Base-by-base conservation (phyloP, 1,284 basidiomycete species). In the Trametes sp. region DNA sequence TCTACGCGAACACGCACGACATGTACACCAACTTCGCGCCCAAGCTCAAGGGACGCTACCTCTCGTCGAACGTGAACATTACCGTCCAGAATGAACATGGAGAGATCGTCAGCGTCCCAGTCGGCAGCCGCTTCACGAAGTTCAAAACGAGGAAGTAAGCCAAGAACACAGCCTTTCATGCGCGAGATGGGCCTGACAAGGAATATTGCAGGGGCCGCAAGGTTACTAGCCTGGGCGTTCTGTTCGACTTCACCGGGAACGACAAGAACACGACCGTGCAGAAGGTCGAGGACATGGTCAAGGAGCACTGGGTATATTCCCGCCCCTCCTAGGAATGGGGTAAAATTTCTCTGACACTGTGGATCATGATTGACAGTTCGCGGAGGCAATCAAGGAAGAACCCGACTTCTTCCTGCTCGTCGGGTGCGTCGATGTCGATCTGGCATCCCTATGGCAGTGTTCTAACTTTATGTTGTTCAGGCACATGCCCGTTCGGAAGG, bases 31-130 rank as follows among this genome's bases (percentile, higher is more conserved):
- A 93, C 74, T 93, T 93, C 72, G 89, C 82, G 5, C 92, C 92
- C 2, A 78, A 84, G 57, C 82, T 90, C 76, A 81, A 84, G 1
- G 92, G 92, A 13, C 85, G 91, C 49, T 95, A 94, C 72, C 79
- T 96, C 46, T 88, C 93, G 0, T 93, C 90, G 4, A 96, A 95
- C 72, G 92, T 87, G 50, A 94, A 95, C 75, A 94, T 96, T 70
- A 95, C 92, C 0, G 72, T 93, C 10, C 68, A 80, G 10, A 82
- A 86, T 69, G 77, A 83, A 49, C 71, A 84, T 31, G 84, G 82
- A 28, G 79, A 84, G 21, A 68, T 69, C 3, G 77, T 82, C 62
- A 86, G 77, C 68, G 82, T 87, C 0, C 90, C 90, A 0, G 83
- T 93, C 54, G 90, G 91, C 54, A 84, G 87, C 44, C 87, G 88